A percentile compares a stretch with the other conserved stretches of the same genome.
Conservation (phyloP, 2,329 filamentous ascomycete genomes). For the Colletotrichum sidae region DNA sequence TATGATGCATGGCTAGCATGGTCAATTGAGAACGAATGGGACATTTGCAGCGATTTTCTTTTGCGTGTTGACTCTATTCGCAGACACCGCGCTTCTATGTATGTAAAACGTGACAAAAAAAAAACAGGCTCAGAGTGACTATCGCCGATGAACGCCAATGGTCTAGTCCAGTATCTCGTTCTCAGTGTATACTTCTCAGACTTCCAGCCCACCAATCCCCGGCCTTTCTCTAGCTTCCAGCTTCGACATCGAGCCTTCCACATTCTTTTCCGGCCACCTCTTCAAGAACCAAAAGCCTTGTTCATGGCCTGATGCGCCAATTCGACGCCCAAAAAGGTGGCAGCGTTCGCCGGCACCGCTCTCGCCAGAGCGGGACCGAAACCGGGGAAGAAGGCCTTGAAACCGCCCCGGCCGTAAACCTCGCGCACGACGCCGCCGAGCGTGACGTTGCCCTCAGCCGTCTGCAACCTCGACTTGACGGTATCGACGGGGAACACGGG, state of each 20-base stretch:
- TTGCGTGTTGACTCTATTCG: neutral
- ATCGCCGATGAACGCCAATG: slow-evolving; percentile 14
- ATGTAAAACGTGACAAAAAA: slow-evolving; percentile 15
- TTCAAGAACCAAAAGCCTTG: slow-evolving; percentile 69
- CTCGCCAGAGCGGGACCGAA: slow-evolving; percentile 92
- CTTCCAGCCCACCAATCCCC: too few species aligned
- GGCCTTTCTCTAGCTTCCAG: too few species aligned
- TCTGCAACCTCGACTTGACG: slow-evolving; percentile 94
- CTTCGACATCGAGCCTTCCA: too few species aligned
- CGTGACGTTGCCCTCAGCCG: slow-evolving; percentile 85
- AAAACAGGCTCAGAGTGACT: neutral
- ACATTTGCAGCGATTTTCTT: neutral
- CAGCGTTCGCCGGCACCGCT: slow-evolving; percentile 95
- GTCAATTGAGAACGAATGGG: neutral
- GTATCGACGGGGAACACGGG: slow-evolving; percentile 98
- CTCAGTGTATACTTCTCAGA: neutral
- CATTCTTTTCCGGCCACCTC: neutral
- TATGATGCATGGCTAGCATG: slow-evolving; percentile 6
- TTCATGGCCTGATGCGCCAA: slow-evolving; percentile 86
- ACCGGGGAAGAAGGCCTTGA: slow-evolving; percentile 96
- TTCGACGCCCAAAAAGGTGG: slow-evolving; percentile 91
- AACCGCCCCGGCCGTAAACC: slow-evolving; percentile 84
- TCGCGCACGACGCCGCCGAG: slow-evolving; percentile 83
- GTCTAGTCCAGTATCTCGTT: neutral
- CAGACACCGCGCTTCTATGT: neutral